Evolutionary conservation across 164 flowering plant genomes (phyloP).

Genomic region (Umbilicus rupestris): DNA sequence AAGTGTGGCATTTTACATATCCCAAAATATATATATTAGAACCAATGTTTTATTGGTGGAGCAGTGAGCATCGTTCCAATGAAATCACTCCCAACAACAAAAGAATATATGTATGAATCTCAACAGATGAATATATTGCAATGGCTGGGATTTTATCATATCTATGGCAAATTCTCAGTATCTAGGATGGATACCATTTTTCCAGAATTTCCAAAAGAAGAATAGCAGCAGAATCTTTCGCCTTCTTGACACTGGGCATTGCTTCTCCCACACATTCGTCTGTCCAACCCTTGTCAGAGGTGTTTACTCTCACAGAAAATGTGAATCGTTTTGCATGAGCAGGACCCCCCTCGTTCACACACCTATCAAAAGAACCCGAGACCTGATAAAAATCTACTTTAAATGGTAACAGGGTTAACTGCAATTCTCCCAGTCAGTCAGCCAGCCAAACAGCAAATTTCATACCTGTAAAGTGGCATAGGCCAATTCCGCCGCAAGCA

Average conservation of each 20-base stretch:
- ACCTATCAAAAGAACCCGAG: constrained; percentile 29
- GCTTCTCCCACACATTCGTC: constrained; percentile 97
- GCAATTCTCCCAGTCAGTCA: too few relatives aligned
- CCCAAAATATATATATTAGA: too few relatives aligned
- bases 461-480: constrained; percentile 86
- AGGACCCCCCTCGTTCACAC: constrained; percentile 90
- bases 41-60: too few relatives aligned
- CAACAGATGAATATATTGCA: too few relatives aligned
- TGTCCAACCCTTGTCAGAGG: constrained; percentile 80
- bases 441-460: too few relatives aligned
- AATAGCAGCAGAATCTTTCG: constrained; percentile 90
- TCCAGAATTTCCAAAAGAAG: constrained; percentile 77
- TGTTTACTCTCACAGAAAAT: constrained; percentile 78
- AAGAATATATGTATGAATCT: too few relatives aligned
- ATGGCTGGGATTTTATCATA: too few relatives aligned
- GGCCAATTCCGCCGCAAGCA: constrained; percentile 97
- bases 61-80: too few relatives aligned
- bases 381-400: not conserved
- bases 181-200: constrained; percentile 37
- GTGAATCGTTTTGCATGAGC: constrained; percentile 98
- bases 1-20: too few relatives aligned
- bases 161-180: not conserved
- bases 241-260: constrained; percentile 98
- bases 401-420: not conserved
- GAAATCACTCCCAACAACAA: too few relatives aligned